Evolutionary conservation across 2,329 filamentous ascomycete genomes (phyloP).

Genomic region (Colletotrichum sp.): DNA sequence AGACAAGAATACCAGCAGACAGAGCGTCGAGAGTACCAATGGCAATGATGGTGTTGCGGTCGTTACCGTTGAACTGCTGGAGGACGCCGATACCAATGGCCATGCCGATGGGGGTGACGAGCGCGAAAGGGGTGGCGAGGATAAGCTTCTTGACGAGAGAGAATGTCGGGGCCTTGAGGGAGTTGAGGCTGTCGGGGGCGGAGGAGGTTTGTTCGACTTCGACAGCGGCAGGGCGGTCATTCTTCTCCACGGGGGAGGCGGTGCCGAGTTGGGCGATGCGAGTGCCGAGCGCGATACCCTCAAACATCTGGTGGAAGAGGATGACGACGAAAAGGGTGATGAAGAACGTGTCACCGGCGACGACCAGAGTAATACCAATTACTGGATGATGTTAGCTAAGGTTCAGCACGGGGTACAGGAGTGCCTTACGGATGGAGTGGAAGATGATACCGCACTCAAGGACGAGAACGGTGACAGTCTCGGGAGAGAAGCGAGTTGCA

Average conservation of each 20-base stretch:
- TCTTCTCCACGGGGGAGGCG: not conserved
- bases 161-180: slow-evolving; percentile 25
- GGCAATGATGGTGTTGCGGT: slow-evolving; percentile 70
- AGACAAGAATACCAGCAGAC: slow-evolving; percentile 78
- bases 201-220: slow-evolving; percentile 30
- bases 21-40: slow-evolving; percentile 77
- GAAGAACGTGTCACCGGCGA: slow-evolving; percentile 61
- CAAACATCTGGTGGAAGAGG: slow-evolving; percentile 80
- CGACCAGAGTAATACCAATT: slow-evolving; percentile 68
- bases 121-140: slow-evolving; percentile 68
- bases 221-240: not conserved
- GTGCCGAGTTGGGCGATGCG: slow-evolving; percentile 68
- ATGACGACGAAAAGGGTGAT: slow-evolving; percentile 69
- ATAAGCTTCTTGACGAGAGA: slow-evolving; percentile 58
- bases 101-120: slow-evolving; percentile 81
- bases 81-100: slow-evolving; percentile 79
- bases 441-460: slow-evolving; percentile 79
- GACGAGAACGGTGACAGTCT: slow-evolving; percentile 68
- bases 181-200: not conserved
- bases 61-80: slow-evolving; percentile 74
- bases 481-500: slow-evolving; percentile 36
- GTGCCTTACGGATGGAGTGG: slow-evolving; percentile 67
- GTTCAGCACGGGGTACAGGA: not conserved
- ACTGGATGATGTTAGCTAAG: slow-evolving; percentile 42
- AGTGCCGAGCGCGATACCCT: slow-evolving; percentile 75